Evolutionary conservation across 208 protist species (phyloP), one percentile per base, ranked within the genome.

Genomic region (Angomonas ambiguus): DNA sequence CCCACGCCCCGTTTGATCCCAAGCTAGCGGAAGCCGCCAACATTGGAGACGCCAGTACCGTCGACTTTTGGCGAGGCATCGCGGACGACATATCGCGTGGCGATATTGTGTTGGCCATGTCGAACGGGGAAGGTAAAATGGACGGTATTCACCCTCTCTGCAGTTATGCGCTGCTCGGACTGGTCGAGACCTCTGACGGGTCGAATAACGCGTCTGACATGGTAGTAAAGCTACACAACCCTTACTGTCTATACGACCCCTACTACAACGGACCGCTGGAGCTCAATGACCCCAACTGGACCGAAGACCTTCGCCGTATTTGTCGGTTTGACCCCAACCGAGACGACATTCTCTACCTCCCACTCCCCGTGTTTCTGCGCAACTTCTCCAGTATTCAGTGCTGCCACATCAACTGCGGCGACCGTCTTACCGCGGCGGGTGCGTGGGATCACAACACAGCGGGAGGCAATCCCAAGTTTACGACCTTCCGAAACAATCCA

Each of bases 381-480:
- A 90, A 90, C 79, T 93, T 91, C 65, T 80, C 80, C 11, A 91
- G 80, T 66, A 69, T 93, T 63, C 80, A 89, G 77, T 76, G 74
- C 65, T 91, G 83, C 67, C 78, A 93, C 74, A 92, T 92, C 67
- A 91, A 91, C 76, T 95, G 86, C 68, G 89, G 89, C 64, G 85
- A 91, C 62, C 86, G 86, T 18, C 65, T 93, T 31, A 95, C 77
- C 10, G 65, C 76, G 32, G 60, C 62, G 0, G 85, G 86, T 8
- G 60, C 61, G 62, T 95, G 89, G 89, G 76, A 82, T 51, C 38
- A 60, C 28, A 69, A 79, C 58, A 92, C 84, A 0, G 62, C 62
- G 27, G 89, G 89, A 20, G 89, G 89, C 51, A 92, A 87, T 65
- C 79, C 89, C 41, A 90, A 83, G 71, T 86, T 83, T 61, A 92